Conservation (phyloP, 2,329 filamentous ascomycete genomes). For the Pseudogymnoascus sp. region DNA sequence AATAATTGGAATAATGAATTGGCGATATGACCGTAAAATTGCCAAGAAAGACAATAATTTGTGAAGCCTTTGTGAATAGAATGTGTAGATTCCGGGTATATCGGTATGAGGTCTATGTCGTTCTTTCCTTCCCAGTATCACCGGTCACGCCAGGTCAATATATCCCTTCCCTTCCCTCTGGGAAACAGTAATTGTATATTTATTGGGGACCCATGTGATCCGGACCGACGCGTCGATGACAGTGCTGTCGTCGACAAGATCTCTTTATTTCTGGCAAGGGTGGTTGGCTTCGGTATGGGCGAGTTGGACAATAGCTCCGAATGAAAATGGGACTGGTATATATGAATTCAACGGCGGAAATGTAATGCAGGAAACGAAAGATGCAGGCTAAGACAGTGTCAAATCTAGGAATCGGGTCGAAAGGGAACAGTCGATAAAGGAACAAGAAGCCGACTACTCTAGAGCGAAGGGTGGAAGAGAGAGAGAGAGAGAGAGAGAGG, state of each 20-base stretch:
- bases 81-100: constrained; percentile 13
- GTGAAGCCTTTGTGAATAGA: constrained; percentile 14
- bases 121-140: neutral
- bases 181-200: constrained; percentile 10
- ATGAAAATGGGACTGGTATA: neutral
- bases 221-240: constrained; percentile 22
- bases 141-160: neutral
- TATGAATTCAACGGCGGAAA: neutral
- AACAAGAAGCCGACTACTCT: neutral
- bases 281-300: neutral
- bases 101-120: constrained; percentile 4
- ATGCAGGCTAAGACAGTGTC: constrained; percentile 4
- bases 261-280: neutral
- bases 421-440: neutral
- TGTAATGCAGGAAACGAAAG: neutral
- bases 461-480: neutral
- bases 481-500: neutral
- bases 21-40: neutral
- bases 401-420: neutral
- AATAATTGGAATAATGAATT: constrained; percentile 5
- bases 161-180: constrained; percentile 1
- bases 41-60: neutral
- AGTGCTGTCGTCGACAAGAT: constrained; percentile 23
- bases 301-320: neutral
- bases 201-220: neutral